Evolutionary conservation across 164 flowering plant species (phyloP).

Genomic region (Akebia trifoliata): DNA sequence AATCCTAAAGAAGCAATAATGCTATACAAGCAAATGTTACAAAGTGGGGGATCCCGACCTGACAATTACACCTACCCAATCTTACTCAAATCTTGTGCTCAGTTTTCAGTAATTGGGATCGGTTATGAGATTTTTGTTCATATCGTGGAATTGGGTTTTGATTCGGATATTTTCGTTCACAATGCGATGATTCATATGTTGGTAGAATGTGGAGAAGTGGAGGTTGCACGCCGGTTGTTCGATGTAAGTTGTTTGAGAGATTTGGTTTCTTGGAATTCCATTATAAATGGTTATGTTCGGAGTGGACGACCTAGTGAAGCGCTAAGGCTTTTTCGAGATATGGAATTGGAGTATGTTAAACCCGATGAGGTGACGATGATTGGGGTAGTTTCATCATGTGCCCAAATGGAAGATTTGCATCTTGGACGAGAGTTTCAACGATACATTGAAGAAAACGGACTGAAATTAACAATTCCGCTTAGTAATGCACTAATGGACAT

Average conservation of each 20-base stretch:
- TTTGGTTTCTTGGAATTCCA: constrained; percentile 16
- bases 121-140: constrained; percentile 9
- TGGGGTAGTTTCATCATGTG: constrained; percentile 12
- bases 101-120: background rate
- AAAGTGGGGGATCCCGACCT: background rate
- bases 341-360: constrained; percentile 26
- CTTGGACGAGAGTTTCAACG: constrained; percentile 27
- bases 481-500: constrained; percentile 46
- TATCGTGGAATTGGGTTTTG: constrained; percentile 38
- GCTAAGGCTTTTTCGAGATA: constrained; percentile 34
- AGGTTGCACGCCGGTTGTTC: constrained; percentile 40
- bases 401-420: constrained; percentile 8
- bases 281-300: constrained; percentile 40
- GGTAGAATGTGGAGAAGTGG: constrained; percentile 35
- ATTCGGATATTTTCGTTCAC: constrained; percentile 31
- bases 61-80: constrained; percentile 9
- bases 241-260: constrained; percentile 42
- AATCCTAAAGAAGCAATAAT: constrained; percentile 7
- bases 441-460: constrained; percentile 27
- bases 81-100: constrained; percentile 13
- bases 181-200: constrained; percentile 42
- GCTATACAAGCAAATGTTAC: constrained; percentile 8
- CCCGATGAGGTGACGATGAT: constrained; percentile 15
- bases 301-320: constrained; percentile 36
- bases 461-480: constrained; percentile 35